Evolutionary conservation across 306 rosid genomes (phyloP), one percentile per base, ranked within the genome.

Genomic region (Abrus pulchellus): DNA sequence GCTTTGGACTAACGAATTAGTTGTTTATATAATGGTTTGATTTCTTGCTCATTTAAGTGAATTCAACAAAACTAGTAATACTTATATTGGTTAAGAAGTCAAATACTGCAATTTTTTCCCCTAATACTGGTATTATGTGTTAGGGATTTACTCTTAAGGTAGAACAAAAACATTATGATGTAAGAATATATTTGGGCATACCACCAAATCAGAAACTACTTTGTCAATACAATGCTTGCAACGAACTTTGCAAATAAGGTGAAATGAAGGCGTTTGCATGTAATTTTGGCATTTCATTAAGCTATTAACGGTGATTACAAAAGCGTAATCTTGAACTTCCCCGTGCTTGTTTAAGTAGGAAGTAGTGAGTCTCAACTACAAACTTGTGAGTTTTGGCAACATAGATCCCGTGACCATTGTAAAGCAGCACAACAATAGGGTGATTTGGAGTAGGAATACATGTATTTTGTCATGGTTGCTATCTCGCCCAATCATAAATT

Each of bases 1-100:
- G 72, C 67, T 56, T 33, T 73, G 73, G 36, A 54, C 47, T 32
- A 28, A 48, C 36, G 74, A 47, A 72, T 47, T 55, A 64, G 28
- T 9, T 14, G n/a, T 14, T 44, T 73, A 74, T 72, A 64, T 50
- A 48, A 71, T 66, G 60, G 79, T 41, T 40, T 55, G 28, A 59
- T n/a, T 64, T 44, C 38, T 54, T 54, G 57, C 66, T 64, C 77
- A 10, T 45, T 77, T 5, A 55, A 55, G 30, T 56, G 60, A 29
- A 61, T 77, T 56, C 62, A 53, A 60, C 30, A 52, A 75, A 68
- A 9, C 60, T 52, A 30, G 12, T 41, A 67, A 67, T 43, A 50
- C 61, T 66, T 53, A 62, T 41, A 11, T 54, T 53, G 80, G 49
- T 67, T 56, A 66, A 29, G 57, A 68, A 45, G 34, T 49, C 50